Evolutionary conservation across 768 basidiomycete species (phyloP), one percentile per base, ranked within the genome.

Genomic region (Terana coerulea): DNA sequence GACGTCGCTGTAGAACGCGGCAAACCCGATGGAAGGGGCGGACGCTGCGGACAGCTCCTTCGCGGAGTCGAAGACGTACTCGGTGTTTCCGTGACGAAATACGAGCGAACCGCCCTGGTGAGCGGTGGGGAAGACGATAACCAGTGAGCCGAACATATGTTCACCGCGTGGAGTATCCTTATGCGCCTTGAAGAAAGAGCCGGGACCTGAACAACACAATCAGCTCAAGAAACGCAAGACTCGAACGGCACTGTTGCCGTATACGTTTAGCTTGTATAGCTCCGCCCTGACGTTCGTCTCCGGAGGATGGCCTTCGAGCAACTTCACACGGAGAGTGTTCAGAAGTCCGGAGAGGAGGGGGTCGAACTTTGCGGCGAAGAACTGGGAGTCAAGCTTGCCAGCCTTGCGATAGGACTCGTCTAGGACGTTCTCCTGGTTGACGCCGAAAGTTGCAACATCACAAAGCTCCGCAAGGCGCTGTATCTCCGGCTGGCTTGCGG

Each of bases 331-430:
- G 9, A 72, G 52, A n/a, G 51, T 34, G 22, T 67, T 61, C 12
- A 71, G 25, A 2, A 75, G 47, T 5, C 66, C 69, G 8, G 51
- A 52, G 11, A 52, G 49, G 14, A 51, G 57, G 15, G 65, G 54
- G 33, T 69, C 63, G 41, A 77, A 64, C 1, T 61, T 66, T 1
- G 64, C 61, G 0, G 68, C 43, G 54, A 80, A 80, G 10, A 64
- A 43, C 2, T 52, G 37, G 0, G 51, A 33, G 43, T 76, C 73
- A 57, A 80, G 57, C 61, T 78, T 78, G 3, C 73, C 67, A 0
- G 72, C 74, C 53, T 75, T 77, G 17, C 75, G 66, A 53, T 77
- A 78, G 3, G 69, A 60, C 42, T 75, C 72, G 53, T 78, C 76
- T 3, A 71, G 54, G 0, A 76, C 69, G 26, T 75, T 66, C 31